A percentile compares a stretch with the other conserved stretches of the same genome.
These are phyloP conservation scores for Warburgia ugandensis DNA, from an alignment of 164 flowering plant species.

Conservation along the genomic window DNA sequence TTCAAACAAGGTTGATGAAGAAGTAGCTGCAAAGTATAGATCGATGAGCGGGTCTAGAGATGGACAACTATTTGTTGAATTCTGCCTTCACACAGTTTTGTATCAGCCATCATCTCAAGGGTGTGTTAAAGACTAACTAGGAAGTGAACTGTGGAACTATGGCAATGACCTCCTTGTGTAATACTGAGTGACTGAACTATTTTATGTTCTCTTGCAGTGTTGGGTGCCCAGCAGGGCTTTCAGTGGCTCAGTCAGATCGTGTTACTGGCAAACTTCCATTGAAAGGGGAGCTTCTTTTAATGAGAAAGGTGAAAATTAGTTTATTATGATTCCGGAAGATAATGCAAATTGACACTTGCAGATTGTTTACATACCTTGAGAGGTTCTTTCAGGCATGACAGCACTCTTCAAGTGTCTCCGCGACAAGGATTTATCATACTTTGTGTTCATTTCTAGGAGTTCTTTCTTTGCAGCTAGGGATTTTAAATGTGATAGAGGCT, in stretches of 20 bases:
- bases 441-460: constrained; percentile 8
- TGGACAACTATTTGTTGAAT: constrained; percentile 56
- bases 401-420: too few relatives aligned
- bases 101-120: constrained; percentile 70
- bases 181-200: constrained; percentile 4
- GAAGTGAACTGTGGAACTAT: not conserved
- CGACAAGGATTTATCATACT: constrained; percentile 1
- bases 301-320: constrained; percentile 51
- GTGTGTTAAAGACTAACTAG: constrained; percentile 26
- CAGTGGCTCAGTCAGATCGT: constrained; percentile 63
- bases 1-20: constrained; percentile 43
- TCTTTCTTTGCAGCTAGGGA: constrained; percentile 51
- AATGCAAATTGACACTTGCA: not conserved
- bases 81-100: constrained; percentile 72
- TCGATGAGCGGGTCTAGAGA: constrained; percentile 36
- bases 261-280: constrained; percentile 61
- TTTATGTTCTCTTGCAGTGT: constrained; percentile 31
- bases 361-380: not conserved
- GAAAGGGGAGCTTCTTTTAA: constrained; percentile 43
- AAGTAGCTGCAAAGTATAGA: constrained; percentile 54
- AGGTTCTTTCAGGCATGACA: not conserved
- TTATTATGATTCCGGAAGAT: not conserved
- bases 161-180: not conserved
- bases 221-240: constrained; percentile 71
- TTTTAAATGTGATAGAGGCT: constrained; percentile 68